Evolutionary conservation across 495 filamentous ascomycete species (phyloP).

Genomic region (Extremus antarcticus): DNA sequence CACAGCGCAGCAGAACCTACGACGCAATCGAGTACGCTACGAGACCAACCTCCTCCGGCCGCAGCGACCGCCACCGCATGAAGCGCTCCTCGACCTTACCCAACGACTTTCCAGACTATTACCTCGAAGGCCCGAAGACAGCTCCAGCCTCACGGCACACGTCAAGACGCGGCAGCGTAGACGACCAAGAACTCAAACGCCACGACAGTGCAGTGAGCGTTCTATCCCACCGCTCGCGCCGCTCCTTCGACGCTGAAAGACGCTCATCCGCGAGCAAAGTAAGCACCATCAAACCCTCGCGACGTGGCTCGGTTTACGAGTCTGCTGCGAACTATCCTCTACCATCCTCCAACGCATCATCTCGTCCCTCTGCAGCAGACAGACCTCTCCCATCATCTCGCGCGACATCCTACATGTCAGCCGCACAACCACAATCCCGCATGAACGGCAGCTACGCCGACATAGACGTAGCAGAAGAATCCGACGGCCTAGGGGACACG

Average conservation of each 20-base stretch:
- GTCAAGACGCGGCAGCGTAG: not conserved
- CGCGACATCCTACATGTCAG: conserved; percentile 9
- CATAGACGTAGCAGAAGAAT: conserved; percentile 19
- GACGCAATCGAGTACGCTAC: conserved; percentile 11
- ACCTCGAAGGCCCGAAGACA: conserved; percentile 2
- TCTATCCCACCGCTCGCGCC: conserved; percentile 18
- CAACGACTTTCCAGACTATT: not conserved
- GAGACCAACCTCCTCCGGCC: not conserved
- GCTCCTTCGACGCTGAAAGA: not conserved
- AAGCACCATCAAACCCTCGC: not conserved
- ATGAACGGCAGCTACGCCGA: conserved; percentile 15
- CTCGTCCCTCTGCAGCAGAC: conserved; percentile 1
- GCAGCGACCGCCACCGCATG: not conserved
- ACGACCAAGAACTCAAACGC: conserved; percentile 9
- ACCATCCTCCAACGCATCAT: conserved; percentile 6
- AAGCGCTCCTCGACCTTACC: conserved; percentile 9
- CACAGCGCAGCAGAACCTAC: conserved; percentile 8
- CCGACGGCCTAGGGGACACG: conserved; percentile 20
- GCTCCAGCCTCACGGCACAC: not conserved
- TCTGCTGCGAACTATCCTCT: conserved; percentile 3
- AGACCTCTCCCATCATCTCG: conserved; percentile 1
- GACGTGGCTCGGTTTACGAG: not conserved
- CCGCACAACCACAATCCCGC: conserved; percentile 8
- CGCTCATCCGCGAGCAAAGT: not conserved
- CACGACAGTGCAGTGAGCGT: conserved; percentile 25